phyloP scores from a whole-genome alignment of 139 green algal genomes.

The Zygnema cylindricum region DNA sequence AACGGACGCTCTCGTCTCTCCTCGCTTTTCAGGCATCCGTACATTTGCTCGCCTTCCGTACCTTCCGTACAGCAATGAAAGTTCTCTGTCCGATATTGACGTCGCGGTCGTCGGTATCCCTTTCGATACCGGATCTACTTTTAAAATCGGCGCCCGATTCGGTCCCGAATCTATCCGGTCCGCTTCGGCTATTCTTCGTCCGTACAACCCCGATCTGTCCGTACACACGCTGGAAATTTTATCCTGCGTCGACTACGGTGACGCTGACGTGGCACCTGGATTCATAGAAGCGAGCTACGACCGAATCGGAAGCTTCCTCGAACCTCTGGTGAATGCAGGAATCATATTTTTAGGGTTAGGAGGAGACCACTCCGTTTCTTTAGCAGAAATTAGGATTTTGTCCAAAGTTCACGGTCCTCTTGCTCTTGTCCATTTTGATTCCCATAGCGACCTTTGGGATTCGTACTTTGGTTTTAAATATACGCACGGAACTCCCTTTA shows the following conservation, averaged over 20 bases:
- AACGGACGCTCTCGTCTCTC: conserved; percentile 29
- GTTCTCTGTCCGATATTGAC: not conserved
- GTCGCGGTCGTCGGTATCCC: conserved; percentile 33
- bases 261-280: not conserved
- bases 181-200: conserved; percentile 37
- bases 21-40: conserved; percentile 28
- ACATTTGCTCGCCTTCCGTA: conserved; percentile 33
- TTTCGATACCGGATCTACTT: conserved; percentile 40
- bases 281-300: conserved; percentile 21
- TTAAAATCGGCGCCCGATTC: conserved; percentile 32
- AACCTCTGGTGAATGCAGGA: not conserved
- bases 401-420: not conserved
- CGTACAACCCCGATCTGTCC: not conserved
- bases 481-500: conserved; percentile 45
- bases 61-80: not conserved
- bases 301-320: not conserved
- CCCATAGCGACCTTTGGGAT: conserved; percentile 39
- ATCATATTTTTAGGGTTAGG: conserved; percentile 28
- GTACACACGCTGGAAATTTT: conserved; percentile 7
- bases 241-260: conserved; percentile 24
- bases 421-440: conserved; percentile 47
- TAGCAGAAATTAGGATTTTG: conserved; percentile 19
- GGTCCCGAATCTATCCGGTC: conserved; percentile 31
- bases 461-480: conserved; percentile 43
- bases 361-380: conserved; percentile 38